These are phyloP conservation scores for Penicillium paradoxum DNA, from an alignment of 495 filamentous ascomycete species.

Conservation along the genomic window DNA sequence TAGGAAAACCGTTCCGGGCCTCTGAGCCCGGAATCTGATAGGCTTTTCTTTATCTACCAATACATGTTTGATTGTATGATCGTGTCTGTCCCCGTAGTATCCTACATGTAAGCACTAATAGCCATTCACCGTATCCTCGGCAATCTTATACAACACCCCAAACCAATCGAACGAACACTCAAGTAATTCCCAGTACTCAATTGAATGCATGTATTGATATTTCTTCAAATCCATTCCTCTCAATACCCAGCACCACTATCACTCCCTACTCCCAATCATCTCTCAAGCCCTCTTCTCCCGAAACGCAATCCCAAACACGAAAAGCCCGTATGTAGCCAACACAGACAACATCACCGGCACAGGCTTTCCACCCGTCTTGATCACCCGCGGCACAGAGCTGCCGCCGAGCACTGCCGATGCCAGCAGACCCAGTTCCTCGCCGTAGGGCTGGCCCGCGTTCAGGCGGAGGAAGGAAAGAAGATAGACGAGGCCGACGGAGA, in stretches of 20 bases:
- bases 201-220: too few relatives aligned
- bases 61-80: not conserved
- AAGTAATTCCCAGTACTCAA: too few relatives aligned
- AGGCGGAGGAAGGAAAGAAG: conserved; percentile 43
- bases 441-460: conserved; percentile 55
- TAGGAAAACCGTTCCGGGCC: conserved; percentile 11
- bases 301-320: conserved; percentile 59
- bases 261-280: not conserved
- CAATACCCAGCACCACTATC: not conserved
- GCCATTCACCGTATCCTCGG: too few relatives aligned
- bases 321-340: conserved; percentile 58
- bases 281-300: conserved; percentile 15
- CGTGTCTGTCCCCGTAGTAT: not conserved
- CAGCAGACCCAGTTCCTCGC: conserved; percentile 68
- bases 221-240: too few relatives aligned
- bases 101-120: not conserved
- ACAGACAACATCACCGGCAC: conserved; percentile 69
- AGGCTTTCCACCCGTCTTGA: conserved; percentile 66
- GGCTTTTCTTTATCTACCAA: not conserved
- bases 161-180: too few relatives aligned
- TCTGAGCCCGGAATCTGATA: not conserved
- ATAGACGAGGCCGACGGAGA: conserved; percentile 65
- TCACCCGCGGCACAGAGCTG: conserved; percentile 74
- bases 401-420: conserved; percentile 80
- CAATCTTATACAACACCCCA: not conserved